A percentile compares a stretch with the other conserved stretches of the same genome.
These are phyloP conservation scores for Helianthus annuus DNA, from an alignment of 129 eudicot genomes.

Conservation along the genomic window HanXRQr2.0-SUNRISE NC_035436.2:56369451-56369950, in stretches of 20 bases:
- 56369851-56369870: conserved; percentile 88
- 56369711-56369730: background rate
- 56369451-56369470: conserved; percentile 98
- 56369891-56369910: conserved; percentile 89
- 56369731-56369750: background rate
- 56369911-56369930: conserved; percentile 95
- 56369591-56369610: conserved; percentile 90
- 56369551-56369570: conserved; percentile 65
- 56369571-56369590: conserved; percentile 95
- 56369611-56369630: conserved; percentile 89
- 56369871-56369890: conserved; percentile 97
- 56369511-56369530: conserved; percentile 26
- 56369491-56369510: conserved; percentile 46
- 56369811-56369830: conserved; percentile 92
- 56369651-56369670: conserved; percentile 90
- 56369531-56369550: background rate
- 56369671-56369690: conserved; percentile 96
- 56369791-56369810: conserved; percentile 93
- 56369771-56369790: conserved; percentile 40
- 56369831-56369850: conserved; percentile 96
- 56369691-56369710: conserved; percentile 28
- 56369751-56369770: background rate
- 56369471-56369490: conserved; percentile 78
- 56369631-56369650: conserved; percentile 98
- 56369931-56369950: conserved; percentile 95